Base-by-base conservation (phyloP, 1,139 yeast genomes). In the Chernovozyma aurita region DNA sequence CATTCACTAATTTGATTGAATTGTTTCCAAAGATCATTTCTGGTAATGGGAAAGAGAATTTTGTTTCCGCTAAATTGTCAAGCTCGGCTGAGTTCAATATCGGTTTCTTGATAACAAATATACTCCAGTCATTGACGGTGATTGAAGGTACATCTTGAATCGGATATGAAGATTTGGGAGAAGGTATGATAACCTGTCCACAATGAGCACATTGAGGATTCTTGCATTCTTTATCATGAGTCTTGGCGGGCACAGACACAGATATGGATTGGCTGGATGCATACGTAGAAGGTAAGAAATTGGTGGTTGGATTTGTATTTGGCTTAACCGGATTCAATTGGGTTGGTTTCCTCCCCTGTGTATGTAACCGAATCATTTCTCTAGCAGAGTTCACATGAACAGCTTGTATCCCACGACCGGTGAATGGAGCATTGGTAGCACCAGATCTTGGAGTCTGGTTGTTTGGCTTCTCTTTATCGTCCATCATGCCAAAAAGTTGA, bases 21-120 rank as follows among this genome's bases (percentile, higher is more conserved):
- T 85, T 90, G 47, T 85, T 80, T n/a, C 97, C 97, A 62, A 92
- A 92, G 13, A 92, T 88, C 98, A 92, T 92, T 55, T 92, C 99
- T 0, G 99, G 99, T 36, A 92, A 63, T 0, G 97, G 95, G 46
- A 92, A 77, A 9, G 79, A 78, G 40, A 83, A 71, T 38, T 71
- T 51, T n/a, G 73, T 57, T 5, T 72, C 76, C 41, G 78, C 83
- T 47, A 83, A 72, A 9, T 62, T 63, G 42, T 88, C 97, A 40
- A 92, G 73, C 53, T 88, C 96, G 3, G 62, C 65, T 1, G 92
- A 70, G 45, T 76, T 81, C 41, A 87, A 63, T 31, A 92, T 92
- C 0, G 98, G 95, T 37, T 75, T 76, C 53, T 87, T 80, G 32
- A 70, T 64, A 0, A 95, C 82, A 44, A 70, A 74, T 8, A 92